Percentiles rank a stretch among this genome's conserved stretches.
Evolutionary conservation across 2,329 filamentous ascomycete genomes (phyloP).

Genomic region (Ceratocystis lukuohia): DNA sequence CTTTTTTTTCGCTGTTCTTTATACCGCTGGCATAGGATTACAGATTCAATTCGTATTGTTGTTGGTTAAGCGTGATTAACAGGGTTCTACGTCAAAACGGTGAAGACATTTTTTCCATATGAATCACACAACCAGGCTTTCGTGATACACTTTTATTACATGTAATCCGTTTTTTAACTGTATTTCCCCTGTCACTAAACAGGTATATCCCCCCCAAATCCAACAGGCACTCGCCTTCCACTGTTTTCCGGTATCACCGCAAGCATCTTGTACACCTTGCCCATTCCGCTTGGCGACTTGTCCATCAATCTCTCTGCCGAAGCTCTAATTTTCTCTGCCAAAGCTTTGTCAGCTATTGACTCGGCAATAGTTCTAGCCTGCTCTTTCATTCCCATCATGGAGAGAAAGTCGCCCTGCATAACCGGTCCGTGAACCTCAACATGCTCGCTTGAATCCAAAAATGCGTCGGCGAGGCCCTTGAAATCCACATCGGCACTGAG

Average conservation of each 20-base stretch:
- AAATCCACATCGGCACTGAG: constrained; percentile 93
- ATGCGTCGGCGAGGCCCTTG: constrained; percentile 67
- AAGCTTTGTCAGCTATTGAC: constrained; percentile 42
- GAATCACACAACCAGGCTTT: no score
- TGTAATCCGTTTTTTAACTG: no score
- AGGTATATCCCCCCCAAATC: constrained; percentile 65
- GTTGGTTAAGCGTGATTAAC: no score
- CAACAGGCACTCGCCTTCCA: constrained; percentile 64
- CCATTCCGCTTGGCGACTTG: constrained; percentile 72
- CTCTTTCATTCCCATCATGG: constrained; percentile 69
- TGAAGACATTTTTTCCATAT: no score
- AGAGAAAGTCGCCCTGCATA: constrained; percentile 68
- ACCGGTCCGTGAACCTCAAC: constrained; percentile 90
- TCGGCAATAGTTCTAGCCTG: constrained; percentile 39
- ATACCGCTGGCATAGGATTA: no score
- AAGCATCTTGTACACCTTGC: constrained; percentile 84
- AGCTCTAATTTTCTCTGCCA: constrained; percentile 46
- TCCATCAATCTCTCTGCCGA: constrained; percentile 79
- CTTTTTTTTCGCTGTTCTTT: neutral
- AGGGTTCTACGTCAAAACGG: no score
- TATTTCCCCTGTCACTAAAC: no score
- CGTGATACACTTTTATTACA: no score
- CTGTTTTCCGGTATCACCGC: constrained; percentile 74
- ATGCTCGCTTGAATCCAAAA: constrained; percentile 57
- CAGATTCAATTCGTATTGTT: no score